Evolutionary conservation across 2,329 filamentous ascomycete species (phyloP).

Genomic region (Monilinia laxa): DNA sequence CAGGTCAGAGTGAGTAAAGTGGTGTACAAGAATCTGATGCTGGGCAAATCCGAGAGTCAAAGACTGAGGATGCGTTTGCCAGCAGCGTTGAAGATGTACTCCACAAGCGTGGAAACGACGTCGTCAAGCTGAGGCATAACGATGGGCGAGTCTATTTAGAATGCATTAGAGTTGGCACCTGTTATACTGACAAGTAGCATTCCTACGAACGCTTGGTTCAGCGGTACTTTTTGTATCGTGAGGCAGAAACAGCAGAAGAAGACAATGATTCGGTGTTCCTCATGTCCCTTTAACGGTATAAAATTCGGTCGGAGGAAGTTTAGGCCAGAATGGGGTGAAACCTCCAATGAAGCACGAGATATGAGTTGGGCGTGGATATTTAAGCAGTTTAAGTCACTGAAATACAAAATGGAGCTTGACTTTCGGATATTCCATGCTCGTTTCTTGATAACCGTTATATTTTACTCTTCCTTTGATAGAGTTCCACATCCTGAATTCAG

Average conservation of each 20-base stretch:
- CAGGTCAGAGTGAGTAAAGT: background rate
- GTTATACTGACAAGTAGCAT: background rate
- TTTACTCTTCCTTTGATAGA: too few species aligned
- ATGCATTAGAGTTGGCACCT: background rate
- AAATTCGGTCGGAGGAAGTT: too few species aligned
- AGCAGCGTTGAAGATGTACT: background rate
- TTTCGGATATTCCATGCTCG: too few species aligned
- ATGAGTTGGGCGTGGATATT: too few species aligned
- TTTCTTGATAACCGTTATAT: too few species aligned
- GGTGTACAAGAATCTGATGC: background rate
- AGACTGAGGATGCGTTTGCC: accelerated
- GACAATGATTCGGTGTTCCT: background rate
- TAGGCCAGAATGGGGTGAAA: too few species aligned
- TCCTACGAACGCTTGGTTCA: background rate
- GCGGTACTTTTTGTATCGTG: background rate
- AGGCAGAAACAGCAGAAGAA: background rate
- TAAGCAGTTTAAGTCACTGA: too few species aligned
- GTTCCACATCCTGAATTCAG: too few species aligned
- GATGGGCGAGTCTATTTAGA: background rate
- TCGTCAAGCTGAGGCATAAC: background rate
- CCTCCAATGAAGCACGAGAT: too few species aligned
- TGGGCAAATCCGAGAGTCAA: background rate
- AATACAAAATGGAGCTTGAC: too few species aligned
- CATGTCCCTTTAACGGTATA: background rate
- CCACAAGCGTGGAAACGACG: background rate